Percentiles rank a stretch among this genome's conserved stretches.
phyloP scores from a whole-genome alignment of 164 flowering plant species.

The Aristolochia californica region DNA sequence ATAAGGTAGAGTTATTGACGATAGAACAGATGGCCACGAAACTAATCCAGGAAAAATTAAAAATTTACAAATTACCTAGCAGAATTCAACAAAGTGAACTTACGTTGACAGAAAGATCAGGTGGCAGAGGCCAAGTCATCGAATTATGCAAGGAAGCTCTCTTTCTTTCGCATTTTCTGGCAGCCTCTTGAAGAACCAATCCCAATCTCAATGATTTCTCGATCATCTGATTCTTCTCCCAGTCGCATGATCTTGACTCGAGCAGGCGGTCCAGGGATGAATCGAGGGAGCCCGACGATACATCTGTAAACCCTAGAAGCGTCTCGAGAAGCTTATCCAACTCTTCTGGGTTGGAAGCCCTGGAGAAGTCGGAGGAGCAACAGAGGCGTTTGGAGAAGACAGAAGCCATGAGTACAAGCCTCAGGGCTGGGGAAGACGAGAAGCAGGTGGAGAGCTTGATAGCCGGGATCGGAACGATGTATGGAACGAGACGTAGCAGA shows the following conservation, averaged over 20 bases:
- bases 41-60: too few relatives aligned
- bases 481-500: too few relatives aligned
- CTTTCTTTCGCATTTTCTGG: slow-evolving; percentile 42
- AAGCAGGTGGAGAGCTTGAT: background rate
- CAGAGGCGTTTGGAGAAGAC: slow-evolving; percentile 58
- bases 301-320: slow-evolving; percentile 38
- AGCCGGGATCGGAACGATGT: too few relatives aligned
- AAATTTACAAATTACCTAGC: too few relatives aligned
- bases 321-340: slow-evolving; percentile 39
- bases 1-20: too few relatives aligned
- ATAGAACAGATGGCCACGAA: too few relatives aligned
- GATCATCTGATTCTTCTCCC: slow-evolving; percentile 40
- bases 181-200: slow-evolving; percentile 47
- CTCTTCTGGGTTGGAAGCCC: slow-evolving; percentile 7
- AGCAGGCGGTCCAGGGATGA: slow-evolving; percentile 53
- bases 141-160: slow-evolving; percentile 61
- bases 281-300: slow-evolving; percentile 27
- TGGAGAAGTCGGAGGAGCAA: slow-evolving; percentile 9
- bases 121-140: slow-evolving; percentile 59
- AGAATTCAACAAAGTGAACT: slow-evolving; percentile 1
- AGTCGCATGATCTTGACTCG: slow-evolving; percentile 35
- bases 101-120: slow-evolving; percentile 81
- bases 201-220: slow-evolving; percentile 50
- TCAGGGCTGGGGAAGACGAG: slow-evolving; percentile 13
- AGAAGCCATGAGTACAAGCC: background rate